Base-by-base conservation (phyloP, 805 yeast species). In the Starmerella gropengiesseri region DNA sequence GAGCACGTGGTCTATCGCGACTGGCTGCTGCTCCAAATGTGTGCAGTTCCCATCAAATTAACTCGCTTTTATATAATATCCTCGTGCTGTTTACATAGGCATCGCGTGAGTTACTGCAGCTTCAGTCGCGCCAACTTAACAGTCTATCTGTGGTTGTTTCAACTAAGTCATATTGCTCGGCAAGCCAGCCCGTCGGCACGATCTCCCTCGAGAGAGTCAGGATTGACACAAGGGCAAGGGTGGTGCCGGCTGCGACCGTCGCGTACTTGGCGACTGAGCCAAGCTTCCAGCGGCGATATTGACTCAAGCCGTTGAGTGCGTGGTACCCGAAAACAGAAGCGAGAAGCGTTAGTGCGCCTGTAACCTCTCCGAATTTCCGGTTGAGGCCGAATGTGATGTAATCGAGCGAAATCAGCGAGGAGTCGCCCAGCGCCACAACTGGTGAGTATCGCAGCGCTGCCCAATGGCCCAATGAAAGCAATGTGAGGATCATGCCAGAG, bases 371-470 rank as follows among this genome's bases (percentile, higher is more conserved):
- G 19, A 16, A 23, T 18, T 27, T 9, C 13, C 25, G 11, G n/a
- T 37, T 37, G 11, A 49, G 44, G 9, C 27, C 20, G 38, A 45
- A 51, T 5, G 75, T 51, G 8, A 80, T 63, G 52, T 66, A 79
- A 7, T 71, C 69, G 33, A 81, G 59, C 33, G 63, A 68, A 17
- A 81, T 59, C 42, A 71, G 60, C 1, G 78, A 68, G 3, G 79
- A 71, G 57, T 80, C 89, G 1, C 84, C 86, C 45, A 78, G 81
- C 1, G 75, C 62, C 2, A 53, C 14, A n/a, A 65, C 21, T 0
- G 89, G 86, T 0, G 64, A 62, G 4, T 67, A 37, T 41, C 84
- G 63, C 49, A 70, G 65, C 33, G 69, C 67, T 11, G 60, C 44
- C 14, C 64, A 63, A 54, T 81, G 91, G 31, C 60, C 67, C 0